Evolutionary conservation across 1,139 yeast species (phyloP).

Genomic region (Kodamaea sp.): DNA sequence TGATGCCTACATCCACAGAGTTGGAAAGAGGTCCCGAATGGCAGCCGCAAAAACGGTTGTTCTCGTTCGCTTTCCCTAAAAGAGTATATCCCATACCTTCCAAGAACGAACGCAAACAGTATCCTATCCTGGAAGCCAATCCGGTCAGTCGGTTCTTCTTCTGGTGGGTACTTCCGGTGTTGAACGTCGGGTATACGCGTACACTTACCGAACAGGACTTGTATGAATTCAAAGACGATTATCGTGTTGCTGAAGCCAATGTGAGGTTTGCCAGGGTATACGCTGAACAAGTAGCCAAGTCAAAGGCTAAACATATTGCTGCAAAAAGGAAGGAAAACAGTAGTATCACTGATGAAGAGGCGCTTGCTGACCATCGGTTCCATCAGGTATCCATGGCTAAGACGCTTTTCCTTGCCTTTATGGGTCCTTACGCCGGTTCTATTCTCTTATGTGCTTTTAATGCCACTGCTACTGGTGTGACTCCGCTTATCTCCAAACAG

Average conservation of each 20-base stretch:
- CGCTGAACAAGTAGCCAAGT: neutral
- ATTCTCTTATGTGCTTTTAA: constrained; percentile 20
- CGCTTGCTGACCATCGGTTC: neutral
- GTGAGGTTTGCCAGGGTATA: neutral
- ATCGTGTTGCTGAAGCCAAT: constrained; percentile 44
- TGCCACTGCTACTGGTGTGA: constrained; percentile 18
- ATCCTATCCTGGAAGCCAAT: constrained; percentile 41
- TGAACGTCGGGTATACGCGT: constrained; percentile 66
- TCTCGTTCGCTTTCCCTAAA: constrained; percentile 17
- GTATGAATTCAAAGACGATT: constrained; percentile 51
- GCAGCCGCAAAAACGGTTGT: constrained; percentile 15
- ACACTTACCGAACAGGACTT: constrained; percentile 66
- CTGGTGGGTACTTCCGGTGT: constrained; percentile 60
- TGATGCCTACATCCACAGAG: too few relatives aligned
- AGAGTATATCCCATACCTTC: constrained; percentile 56
- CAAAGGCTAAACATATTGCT: neutral
- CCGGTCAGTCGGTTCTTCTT: constrained; percentile 40
- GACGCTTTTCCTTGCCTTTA: neutral
- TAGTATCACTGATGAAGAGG: neutral
- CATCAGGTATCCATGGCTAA: neutral
- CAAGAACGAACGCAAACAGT: constrained; percentile 48
- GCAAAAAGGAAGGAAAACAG: too few relatives aligned
- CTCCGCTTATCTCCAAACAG: constrained; percentile 38
- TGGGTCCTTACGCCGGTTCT: constrained; percentile 8
- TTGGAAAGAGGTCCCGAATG: constrained; percentile 3